Conservation (phyloP, 1,284 basidiomycete species). For the Schizophyllum amplum region DNA sequence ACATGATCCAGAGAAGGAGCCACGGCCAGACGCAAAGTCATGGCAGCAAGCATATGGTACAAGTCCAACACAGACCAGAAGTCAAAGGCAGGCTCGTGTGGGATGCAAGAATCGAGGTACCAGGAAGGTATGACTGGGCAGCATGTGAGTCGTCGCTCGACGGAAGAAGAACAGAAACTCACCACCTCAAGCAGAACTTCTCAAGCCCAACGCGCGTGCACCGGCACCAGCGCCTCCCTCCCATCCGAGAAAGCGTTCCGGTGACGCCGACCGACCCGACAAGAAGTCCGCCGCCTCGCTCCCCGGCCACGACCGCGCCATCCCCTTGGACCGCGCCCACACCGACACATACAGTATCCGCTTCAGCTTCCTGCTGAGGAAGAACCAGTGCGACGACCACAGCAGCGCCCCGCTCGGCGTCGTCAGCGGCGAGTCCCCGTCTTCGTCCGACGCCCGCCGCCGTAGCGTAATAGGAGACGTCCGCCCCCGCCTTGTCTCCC, state of each 20-base stretch:
- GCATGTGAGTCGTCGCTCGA: background rate
- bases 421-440: conserved; percentile 20
- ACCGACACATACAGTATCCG: conserved; percentile 90
- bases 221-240: conserved; percentile 68
- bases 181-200: conserved; percentile 15
- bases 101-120: background rate
- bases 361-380: conserved; percentile 90
- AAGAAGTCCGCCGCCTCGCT: conserved; percentile 28
- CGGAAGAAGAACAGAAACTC: background rate
- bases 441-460: conserved; percentile 28
- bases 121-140: no score
- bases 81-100: background rate
- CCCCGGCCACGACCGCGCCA: conserved; percentile 46
- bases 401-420: conserved; percentile 69
- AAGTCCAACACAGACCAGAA: background rate
- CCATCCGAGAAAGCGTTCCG: conserved; percentile 69
- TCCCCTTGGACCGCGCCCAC: conserved; percentile 78
- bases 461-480: conserved; percentile 23
- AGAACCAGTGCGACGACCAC: conserved; percentile 98
- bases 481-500: conserved; percentile 36
- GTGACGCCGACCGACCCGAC: conserved; percentile 22
- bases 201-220: conserved; percentile 63
- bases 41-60: background rate
- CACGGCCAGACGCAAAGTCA: background rate
- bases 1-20: background rate